phyloP scores from a whole-genome alignment of 345 rosid species.

The Populus tremula region DNA sequence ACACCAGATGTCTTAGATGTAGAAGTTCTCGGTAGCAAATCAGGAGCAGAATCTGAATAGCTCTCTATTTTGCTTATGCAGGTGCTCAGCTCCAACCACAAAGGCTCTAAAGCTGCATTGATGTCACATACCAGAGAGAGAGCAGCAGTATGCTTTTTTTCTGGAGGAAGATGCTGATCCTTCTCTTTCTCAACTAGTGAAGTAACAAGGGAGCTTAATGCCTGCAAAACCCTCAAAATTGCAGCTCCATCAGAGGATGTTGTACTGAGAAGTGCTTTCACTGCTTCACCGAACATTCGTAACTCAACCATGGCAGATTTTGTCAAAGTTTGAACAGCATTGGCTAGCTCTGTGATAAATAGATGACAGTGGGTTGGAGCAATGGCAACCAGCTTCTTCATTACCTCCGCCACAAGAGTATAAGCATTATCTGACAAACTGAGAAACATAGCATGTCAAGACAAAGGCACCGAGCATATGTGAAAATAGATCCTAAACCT shows the following conservation, averaged over 20 bases:
- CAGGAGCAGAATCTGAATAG: slow-evolving; percentile 64
- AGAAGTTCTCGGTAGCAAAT: slow-evolving; percentile 40
- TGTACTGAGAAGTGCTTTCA: slow-evolving; percentile 70
- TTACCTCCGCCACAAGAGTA: slow-evolving; percentile 79
- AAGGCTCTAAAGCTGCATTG: slow-evolving; percentile 74
- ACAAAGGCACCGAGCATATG: background rate
- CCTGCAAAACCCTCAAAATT: slow-evolving; percentile 84
- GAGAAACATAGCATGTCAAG: slow-evolving; percentile 25
- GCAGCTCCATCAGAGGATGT: slow-evolving; percentile 89
- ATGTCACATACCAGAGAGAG: slow-evolving; percentile 65
- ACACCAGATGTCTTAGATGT: slow-evolving; percentile 52
- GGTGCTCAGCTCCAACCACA: slow-evolving; percentile 82
- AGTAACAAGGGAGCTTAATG: slow-evolving; percentile 71
- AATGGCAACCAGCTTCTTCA: slow-evolving; percentile 78
- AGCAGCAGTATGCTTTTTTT: slow-evolving; percentile 56
- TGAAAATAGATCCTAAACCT: background rate
- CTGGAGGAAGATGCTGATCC: slow-evolving; percentile 45
- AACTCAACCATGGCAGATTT: slow-evolving; percentile 81
- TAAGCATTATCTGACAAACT: slow-evolving; percentile 96
- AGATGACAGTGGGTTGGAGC: slow-evolving; percentile 79
- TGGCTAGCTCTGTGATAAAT: slow-evolving; percentile 77
- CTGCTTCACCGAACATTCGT: slow-evolving; percentile 72
- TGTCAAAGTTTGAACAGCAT: slow-evolving; percentile 62
- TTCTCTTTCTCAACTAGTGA: slow-evolving; percentile 58
- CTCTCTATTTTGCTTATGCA: slow-evolving; percentile 93